phyloP scores from a whole-genome alignment of 2,329 filamentous ascomycete species.

The Apiospora marii region DNA sequence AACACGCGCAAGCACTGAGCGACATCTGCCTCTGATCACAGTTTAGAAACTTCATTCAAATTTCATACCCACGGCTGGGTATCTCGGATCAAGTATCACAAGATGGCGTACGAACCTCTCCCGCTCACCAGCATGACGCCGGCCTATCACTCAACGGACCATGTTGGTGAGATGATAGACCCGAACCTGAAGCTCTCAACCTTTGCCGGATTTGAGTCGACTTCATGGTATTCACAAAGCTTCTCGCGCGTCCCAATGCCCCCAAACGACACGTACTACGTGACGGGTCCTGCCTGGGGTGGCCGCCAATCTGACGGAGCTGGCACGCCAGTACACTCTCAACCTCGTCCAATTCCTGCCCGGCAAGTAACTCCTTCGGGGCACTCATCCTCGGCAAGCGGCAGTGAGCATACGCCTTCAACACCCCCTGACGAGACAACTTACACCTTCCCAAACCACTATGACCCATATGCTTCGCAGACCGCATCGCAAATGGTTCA shows the following conservation, averaged over 20 bases:
- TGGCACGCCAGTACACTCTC: conserved; percentile 31
- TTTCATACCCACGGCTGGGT: background rate
- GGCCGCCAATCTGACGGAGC: conserved; percentile 26
- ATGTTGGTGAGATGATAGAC: background rate
- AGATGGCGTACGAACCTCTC: background rate
- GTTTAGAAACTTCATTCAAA: too few relatives aligned
- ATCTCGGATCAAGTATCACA: background rate
- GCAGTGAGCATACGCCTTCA: conserved; percentile 49
- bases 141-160: background rate
- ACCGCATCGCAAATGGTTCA: conserved; percentile 38
- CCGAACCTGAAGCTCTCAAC: background rate
- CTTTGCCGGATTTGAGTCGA: background rate
- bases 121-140: background rate
- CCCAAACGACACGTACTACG: background rate
- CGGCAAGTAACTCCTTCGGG: conserved; percentile 49
- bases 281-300: background rate
- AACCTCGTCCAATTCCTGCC: conserved; percentile 30
- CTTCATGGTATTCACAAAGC: background rate
- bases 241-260: background rate
- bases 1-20: background rate
- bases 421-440: conserved; percentile 47
- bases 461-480: conserved; percentile 37
- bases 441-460: conserved; percentile 36
- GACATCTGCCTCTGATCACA: background rate
- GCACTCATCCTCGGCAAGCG: conserved; percentile 47